These are phyloP conservation scores for Oryza punctata DNA, from an alignment of 176 grass and related monocot species.

Conservation along the genomic window DNA sequence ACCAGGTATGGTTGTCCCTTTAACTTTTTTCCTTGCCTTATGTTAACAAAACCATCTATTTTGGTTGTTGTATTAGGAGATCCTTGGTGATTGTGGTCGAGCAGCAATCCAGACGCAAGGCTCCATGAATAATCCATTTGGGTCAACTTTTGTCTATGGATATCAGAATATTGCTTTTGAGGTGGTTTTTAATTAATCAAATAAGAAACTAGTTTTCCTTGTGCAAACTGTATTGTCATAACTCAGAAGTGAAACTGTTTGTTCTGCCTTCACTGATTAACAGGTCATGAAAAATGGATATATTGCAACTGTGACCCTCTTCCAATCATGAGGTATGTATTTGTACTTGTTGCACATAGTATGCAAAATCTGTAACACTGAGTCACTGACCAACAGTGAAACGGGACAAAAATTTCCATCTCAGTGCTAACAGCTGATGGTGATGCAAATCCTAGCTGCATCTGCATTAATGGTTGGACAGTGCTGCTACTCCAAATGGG, in stretches of 20 bases:
- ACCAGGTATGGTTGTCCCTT: not conserved
- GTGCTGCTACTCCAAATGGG: not conserved
- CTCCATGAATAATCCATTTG: conserved; percentile 95
- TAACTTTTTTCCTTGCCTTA: not conserved
- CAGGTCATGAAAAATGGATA: conserved; percentile 98
- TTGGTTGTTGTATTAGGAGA: conserved; percentile 58
- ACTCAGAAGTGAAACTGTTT: not conserved
- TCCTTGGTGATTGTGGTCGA: conserved; percentile 81
- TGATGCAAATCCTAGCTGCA: not conserved
- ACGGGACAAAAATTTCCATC: not conserved
- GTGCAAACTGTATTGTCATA: not conserved
- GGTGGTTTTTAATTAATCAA: conserved; percentile 30
- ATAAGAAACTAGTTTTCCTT: not conserved
- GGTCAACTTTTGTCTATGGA: conserved; percentile 95
- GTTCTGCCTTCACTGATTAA: conserved; percentile 1
- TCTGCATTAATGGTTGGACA: not conserved
- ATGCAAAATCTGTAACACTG: not conserved
- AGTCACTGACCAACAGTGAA: not conserved
- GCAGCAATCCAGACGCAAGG: conserved; percentile 97
- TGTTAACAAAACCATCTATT: not conserved
- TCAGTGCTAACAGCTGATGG: conserved; percentile 7
- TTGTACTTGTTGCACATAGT: not conserved
- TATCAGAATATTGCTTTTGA: conserved; percentile 97
- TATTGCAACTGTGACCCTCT: conserved; percentile 90
- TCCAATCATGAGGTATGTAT: conserved; percentile 61